Base-by-base conservation (phyloP, 2,329 filamentous ascomycete genomes). In the Aspergillus pseudoviridinutans region DNA sequence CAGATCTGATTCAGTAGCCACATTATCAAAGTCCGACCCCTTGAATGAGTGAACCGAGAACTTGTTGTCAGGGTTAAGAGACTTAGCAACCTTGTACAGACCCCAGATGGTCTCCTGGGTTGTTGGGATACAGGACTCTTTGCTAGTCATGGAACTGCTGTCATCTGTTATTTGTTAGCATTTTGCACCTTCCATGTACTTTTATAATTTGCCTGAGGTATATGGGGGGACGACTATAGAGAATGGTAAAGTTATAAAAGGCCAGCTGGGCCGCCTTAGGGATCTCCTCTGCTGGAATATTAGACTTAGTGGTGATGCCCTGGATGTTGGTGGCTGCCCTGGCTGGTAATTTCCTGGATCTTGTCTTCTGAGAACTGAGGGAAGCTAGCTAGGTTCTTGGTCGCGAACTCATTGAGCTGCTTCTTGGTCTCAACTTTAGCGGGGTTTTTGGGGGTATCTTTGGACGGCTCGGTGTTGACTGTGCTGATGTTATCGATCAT, bases 191-290 rank as follows among this genome's bases (percentile, higher is more conserved):
- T 4, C 3, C 25, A 27, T 27, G 35, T 38, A n/a, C 4, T 12
- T 3, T 3, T 2, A n/a, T 4, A n/a, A 4, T 38, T 38, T 38
- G 35, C 17, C 17, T 38, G 38, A 49, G 20, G 47, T 8, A 42
- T 17, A n/a, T 20, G 27, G 27, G 27, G 27, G 9, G 9, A 12
- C 27, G n/a, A 55, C 49, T 41, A 14, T 49, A 56, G 22, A 56
- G 54, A 49, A 54, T 25, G 42, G 52, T 54, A 25, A 54, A 54
- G 44, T 54, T 42, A 28, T 54, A 54, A 25, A 54, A 54, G 17
- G 52, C 52, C 25, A 54, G 22, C n/a, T 54, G 52, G 9, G 52
- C 52, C n/a, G 52, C 52, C n/a, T 49, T 54, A 42, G 52, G 44
- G 28, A 54, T 38, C 25, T 47, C 41, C 41, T 47, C 41, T 2